phyloP scores from a whole-genome alignment of 257 asterid genomes.

The Henckelia pumila region DNA sequence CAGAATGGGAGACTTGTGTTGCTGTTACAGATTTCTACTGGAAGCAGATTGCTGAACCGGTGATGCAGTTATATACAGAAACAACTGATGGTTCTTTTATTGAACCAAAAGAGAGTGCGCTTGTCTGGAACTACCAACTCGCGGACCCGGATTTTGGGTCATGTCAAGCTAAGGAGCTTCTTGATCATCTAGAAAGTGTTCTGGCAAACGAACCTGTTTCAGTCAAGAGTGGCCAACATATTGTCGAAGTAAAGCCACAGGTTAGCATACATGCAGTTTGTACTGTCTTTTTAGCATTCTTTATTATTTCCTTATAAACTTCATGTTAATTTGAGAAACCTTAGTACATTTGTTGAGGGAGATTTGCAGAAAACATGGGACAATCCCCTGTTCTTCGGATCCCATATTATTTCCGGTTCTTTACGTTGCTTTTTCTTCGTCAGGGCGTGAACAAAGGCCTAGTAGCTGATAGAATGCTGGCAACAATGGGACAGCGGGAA shows the following conservation, averaged over 20 bases:
- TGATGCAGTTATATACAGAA: constrained; percentile 43
- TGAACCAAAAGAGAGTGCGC: constrained; percentile 43
- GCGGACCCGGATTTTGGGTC: constrained; percentile 50
- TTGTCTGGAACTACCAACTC: constrained; percentile 47
- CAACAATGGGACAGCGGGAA: constrained; percentile 31
- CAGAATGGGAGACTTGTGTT: constrained; percentile 43
- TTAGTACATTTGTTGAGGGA: no score
- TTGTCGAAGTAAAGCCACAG: constrained; percentile 54
- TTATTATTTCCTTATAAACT: not conserved
- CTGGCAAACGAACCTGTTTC: constrained; percentile 51
- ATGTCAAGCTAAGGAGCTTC: constrained; percentile 47
- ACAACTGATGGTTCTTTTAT: constrained; percentile 51
- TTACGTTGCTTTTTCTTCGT: constrained; percentile 7
- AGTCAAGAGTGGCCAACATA: constrained; percentile 49
- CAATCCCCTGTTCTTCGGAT: no score
- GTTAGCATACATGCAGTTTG: constrained; percentile 16
- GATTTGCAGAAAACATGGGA: no score
- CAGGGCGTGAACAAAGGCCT: constrained; percentile 55
- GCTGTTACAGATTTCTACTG: constrained; percentile 38
- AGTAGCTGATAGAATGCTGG: constrained; percentile 38
- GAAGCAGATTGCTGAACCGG: constrained; percentile 48
- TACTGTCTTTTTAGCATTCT: not conserved
- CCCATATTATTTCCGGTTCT: not conserved
- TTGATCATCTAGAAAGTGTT: constrained; percentile 49
- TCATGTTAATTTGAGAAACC: not conserved